Evolutionary conservation across 495 filamentous ascomycete species (phyloP).

Genomic region (Penicillium verhagenii): DNA sequence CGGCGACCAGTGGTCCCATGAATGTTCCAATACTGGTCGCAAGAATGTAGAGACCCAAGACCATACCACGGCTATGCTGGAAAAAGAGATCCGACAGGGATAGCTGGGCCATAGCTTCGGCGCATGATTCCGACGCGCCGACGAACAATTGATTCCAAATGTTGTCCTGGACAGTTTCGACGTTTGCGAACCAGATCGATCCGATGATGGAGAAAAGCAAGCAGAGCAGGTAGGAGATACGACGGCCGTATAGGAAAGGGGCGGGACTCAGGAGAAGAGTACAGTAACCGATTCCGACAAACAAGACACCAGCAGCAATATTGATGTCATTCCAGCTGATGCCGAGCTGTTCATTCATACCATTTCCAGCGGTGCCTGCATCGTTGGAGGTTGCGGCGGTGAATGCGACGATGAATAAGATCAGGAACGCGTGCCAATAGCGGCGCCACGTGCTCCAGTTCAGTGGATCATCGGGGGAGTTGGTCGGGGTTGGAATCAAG

Average conservation of each 20-base stretch:
- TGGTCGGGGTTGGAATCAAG: conserved; percentile 49
- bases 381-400: conserved; percentile 30
- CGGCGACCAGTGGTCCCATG: conserved; percentile 28
- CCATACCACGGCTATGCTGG: conserved; percentile 24
- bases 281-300: conserved; percentile 25
- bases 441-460: conserved; percentile 51
- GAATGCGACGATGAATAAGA: conserved; percentile 24
- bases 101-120: conserved; percentile 27
- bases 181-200: conserved; percentile 23
- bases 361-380: conserved; percentile 26
- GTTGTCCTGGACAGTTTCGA: conserved; percentile 17
- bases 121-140: conserved; percentile 28
- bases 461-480: conserved; percentile 52
- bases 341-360: conserved; percentile 21
- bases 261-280: conserved; percentile 22
- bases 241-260: conserved; percentile 26
- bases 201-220: conserved; percentile 21
- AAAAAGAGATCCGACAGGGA: conserved; percentile 30
- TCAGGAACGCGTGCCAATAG: conserved; percentile 28
- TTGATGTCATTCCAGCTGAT: conserved; percentile 26
- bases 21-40: conserved; percentile 34
- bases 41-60: conserved; percentile 27
- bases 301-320: conserved; percentile 26
- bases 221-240: conserved; percentile 26
- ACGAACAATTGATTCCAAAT: conserved; percentile 31